These are phyloP conservation scores for Wallacemonas rigidus DNA, from an alignment of 208 protist genomes.

Conservation along the genomic window DNA sequence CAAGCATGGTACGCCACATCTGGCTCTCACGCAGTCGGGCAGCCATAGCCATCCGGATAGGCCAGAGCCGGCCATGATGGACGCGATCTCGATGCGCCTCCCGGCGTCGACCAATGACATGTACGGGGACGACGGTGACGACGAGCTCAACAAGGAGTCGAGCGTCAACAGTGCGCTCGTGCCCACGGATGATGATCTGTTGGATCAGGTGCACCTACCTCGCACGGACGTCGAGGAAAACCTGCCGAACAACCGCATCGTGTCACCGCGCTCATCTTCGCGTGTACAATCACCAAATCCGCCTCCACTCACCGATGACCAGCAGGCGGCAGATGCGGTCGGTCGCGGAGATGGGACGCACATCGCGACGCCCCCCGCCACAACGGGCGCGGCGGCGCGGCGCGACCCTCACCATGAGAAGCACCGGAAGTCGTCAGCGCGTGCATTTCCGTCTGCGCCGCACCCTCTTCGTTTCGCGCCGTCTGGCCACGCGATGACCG, in stretches of 20 bases:
- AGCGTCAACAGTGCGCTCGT: neutral
- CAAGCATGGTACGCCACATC: neutral
- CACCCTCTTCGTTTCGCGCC: slow-evolving; percentile 26
- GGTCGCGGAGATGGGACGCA: too few species aligned
- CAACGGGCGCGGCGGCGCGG: too few species aligned
- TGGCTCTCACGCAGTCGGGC: neutral
- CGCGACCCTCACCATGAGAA: too few species aligned
- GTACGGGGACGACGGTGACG: slow-evolving; percentile 13
- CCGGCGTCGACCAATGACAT: slow-evolving; percentile 16
- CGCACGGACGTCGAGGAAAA: slow-evolving; percentile 11
- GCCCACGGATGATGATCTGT: neutral
- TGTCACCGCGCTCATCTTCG: slow-evolving; percentile 28
- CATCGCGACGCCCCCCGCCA: too few species aligned
- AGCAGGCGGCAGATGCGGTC: too few species aligned
- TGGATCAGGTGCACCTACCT: slow-evolving; percentile 10
- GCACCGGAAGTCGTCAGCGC: neutral
- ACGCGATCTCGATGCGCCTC: slow-evolving; percentile 28
- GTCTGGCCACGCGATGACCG: neutral
- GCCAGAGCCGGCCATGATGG: neutral
- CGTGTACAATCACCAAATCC: neutral
- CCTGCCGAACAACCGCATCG: slow-evolving; percentile 28
- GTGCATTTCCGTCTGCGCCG: slow-evolving; percentile 3
- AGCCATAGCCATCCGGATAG: neutral
- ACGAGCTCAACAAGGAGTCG: neutral
- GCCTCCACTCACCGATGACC: neutral